Conservation (phyloP, 2,329 filamentous ascomycete genomes). For the Emergomyces pasteurianus region DNA sequence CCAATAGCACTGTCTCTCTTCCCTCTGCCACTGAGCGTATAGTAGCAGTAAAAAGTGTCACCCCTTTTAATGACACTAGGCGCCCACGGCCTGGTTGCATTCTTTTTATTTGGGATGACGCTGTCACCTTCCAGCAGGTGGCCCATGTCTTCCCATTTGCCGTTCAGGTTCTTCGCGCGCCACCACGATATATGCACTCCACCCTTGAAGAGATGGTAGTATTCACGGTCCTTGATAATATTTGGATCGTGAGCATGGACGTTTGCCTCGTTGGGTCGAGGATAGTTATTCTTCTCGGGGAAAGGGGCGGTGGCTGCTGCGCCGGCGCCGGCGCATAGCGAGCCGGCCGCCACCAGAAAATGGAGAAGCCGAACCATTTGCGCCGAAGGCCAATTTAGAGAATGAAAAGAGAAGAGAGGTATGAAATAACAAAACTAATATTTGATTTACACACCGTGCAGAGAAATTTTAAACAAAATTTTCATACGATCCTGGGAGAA, state of each 20-base stretch:
- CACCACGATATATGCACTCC: slow-evolving; percentile 18
- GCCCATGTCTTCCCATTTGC: slow-evolving; percentile 24
- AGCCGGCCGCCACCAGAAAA: background rate
- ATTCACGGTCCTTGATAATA: slow-evolving; percentile 18
- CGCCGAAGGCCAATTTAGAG: background rate
- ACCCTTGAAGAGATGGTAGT: slow-evolving; percentile 24
- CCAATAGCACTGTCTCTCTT: slow-evolving; percentile 25
- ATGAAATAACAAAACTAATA: background rate
- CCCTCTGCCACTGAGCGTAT: slow-evolving; percentile 20
- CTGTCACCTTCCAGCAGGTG: slow-evolving; percentile 21
- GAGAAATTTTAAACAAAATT: background rate
- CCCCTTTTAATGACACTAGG: slow-evolving; percentile 21
- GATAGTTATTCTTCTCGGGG: background rate
- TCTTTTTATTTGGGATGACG: slow-evolving; percentile 18
- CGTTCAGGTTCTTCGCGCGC: slow-evolving; percentile 17
- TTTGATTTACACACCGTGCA: background rate
- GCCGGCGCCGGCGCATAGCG: background rate
- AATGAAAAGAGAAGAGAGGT: background rate
- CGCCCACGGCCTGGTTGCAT: slow-evolving; percentile 24
- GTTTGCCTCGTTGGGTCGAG: background rate
- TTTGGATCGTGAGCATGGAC: slow-evolving; percentile 21
- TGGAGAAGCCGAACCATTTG: background rate
- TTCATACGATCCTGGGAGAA: background rate
- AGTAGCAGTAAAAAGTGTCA: slow-evolving; percentile 26
- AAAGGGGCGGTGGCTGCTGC: background rate